Evolutionary conservation across 2,329 filamentous ascomycete genomes (phyloP).

Genomic region (Paracoccidioides brasiliensis): DNA sequence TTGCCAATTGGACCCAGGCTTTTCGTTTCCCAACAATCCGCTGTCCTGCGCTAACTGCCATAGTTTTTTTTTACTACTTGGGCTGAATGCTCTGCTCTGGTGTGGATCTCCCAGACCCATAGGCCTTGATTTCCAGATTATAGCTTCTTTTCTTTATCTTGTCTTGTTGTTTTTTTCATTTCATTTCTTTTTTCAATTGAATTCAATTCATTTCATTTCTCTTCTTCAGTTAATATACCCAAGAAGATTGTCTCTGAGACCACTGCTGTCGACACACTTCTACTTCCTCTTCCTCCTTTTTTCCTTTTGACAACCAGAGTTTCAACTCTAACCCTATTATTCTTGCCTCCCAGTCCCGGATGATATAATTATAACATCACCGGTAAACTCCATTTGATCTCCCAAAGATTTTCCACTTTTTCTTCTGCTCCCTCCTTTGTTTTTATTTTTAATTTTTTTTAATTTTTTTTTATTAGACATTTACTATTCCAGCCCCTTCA

Average conservation of each 20-base stretch:
- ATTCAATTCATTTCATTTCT: not conserved
- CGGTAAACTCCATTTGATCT: not conserved
- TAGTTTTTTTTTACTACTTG: no score
- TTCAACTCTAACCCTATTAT: not conserved
- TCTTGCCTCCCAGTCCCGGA: not conserved
- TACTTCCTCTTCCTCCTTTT: not conserved
- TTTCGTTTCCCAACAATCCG: not conserved
- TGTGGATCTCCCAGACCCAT: not conserved
- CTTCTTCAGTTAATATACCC: not conserved
- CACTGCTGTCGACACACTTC: not conserved
- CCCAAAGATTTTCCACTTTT: not conserved
- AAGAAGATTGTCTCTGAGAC: not conserved
- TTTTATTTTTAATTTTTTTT: no score
- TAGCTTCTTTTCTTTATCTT: not conserved
- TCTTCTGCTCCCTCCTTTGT: no score
- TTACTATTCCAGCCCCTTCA: no score
- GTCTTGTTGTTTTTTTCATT: not conserved
- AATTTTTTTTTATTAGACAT: no score
- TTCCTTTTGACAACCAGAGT: not conserved
- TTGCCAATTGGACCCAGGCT: no score
- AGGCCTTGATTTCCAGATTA: not conserved
- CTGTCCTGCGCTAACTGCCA: not conserved
- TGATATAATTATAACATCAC: conserved; percentile 2
- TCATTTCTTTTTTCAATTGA: not conserved
- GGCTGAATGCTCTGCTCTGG: no score